Evolutionary conservation across 306 rosid species (phyloP).

Genomic region (Cucurbita pepo): DNA sequence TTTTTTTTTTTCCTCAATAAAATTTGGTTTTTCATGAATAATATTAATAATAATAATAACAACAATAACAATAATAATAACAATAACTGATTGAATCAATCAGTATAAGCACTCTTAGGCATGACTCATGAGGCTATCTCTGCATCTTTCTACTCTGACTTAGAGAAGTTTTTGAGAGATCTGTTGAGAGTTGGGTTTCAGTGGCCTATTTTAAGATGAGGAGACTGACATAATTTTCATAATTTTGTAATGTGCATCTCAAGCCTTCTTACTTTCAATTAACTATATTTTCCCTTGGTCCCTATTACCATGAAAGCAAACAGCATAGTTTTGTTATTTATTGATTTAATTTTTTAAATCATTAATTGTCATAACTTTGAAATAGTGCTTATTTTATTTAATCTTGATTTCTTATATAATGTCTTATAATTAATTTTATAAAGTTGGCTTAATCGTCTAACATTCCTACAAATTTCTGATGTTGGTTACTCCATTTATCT

Average conservation of each 20-base stretch:
- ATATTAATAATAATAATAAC: too few relatives aligned
- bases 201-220: neutral
- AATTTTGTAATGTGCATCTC: neutral
- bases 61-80: too few relatives aligned
- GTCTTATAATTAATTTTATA: neutral
- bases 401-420: neutral
- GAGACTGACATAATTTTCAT: neutral
- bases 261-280: neutral
- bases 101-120: neutral
- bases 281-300: neutral
- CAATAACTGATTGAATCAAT: neutral
- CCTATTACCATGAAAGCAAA: neutral
- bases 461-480: neutral
- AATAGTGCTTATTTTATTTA: neutral
- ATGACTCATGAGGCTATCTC: neutral
- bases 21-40: too few relatives aligned
- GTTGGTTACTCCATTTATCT: slow-evolving; percentile 3
- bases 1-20: too few relatives aligned
- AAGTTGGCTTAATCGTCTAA: neutral
- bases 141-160: neutral
- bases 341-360: neutral
- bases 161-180: neutral
- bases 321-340: neutral
- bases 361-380: neutral
- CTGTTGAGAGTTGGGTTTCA: neutral